These are phyloP conservation scores for Neospora caninum DNA, from an alignment of 169 alveolate species.

Conservation along the genomic window DNA sequence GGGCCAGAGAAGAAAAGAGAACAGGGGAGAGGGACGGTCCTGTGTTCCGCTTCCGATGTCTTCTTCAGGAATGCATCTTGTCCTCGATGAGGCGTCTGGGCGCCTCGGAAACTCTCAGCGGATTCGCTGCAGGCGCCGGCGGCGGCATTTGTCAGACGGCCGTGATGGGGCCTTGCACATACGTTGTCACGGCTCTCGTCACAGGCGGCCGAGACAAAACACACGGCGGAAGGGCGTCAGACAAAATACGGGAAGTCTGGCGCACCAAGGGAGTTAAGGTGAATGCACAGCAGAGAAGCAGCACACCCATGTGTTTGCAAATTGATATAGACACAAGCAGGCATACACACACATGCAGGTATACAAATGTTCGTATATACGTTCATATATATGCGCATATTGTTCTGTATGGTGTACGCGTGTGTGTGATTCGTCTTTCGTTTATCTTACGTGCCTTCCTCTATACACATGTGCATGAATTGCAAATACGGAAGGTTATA, in stretches of 20 bases:
- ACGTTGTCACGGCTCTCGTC: slow-evolving; percentile 79
- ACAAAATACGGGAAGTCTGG: slow-evolving; percentile 51
- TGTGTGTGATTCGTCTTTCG: not conserved
- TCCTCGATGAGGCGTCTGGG: not conserved
- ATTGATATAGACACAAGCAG: too few species aligned
- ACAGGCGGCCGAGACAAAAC: slow-evolving; percentile 41
- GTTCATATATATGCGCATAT: not conserved
- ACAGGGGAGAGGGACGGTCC: too few species aligned
- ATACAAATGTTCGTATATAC: not conserved
- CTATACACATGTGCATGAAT: not conserved
- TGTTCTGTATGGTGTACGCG: not conserved
- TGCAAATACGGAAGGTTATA: not conserved
- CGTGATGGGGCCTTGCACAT: slow-evolving; percentile 84
- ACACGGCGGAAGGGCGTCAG: not conserved
- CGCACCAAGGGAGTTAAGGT: slow-evolving; percentile 69
- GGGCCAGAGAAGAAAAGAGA: too few species aligned
- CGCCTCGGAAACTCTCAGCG: slow-evolving; percentile 67
- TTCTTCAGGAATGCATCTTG: slow-evolving; percentile 59
- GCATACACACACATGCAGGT: not conserved
- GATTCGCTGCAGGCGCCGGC: slow-evolving; percentile 80
- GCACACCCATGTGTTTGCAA: not conserved
- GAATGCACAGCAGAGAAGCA: not conserved
- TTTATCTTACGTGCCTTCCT: not conserved
- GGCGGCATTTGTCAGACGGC: slow-evolving; percentile 79
- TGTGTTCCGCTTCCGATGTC: too few species aligned